Conservation (phyloP, 768 basidiomycete species). For the Gymnopilus dilepis region DNA sequence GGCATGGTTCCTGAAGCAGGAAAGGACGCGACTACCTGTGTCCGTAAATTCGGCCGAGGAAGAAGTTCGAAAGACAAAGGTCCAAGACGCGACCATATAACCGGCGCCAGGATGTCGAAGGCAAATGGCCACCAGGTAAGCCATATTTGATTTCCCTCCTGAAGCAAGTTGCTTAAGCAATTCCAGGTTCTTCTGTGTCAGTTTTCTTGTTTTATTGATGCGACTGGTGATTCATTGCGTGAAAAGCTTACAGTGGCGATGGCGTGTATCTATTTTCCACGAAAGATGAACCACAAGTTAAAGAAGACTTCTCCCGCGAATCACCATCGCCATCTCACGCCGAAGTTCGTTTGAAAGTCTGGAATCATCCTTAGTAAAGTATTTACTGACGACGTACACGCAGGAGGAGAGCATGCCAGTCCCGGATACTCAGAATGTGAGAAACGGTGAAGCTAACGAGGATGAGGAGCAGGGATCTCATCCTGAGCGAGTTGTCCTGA, state of each 20-base stretch:
- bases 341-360: neutral
- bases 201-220: constrained; percentile 29
- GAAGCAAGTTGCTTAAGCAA: neutral
- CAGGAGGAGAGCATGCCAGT: constrained; percentile 15
- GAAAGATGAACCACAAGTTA: constrained; percentile 55
- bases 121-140: constrained; percentile 78
- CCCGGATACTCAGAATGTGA: neutral
- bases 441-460: neutral
- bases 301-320: constrained; percentile 23
- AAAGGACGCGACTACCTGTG: constrained; percentile 72
- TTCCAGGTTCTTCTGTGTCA: constrained; percentile 68
- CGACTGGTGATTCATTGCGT: constrained; percentile 13
- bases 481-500: neutral
- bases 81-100: constrained; percentile 63
- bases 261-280: constrained; percentile 78
- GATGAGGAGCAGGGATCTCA: neutral
- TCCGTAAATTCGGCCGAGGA: constrained; percentile 74
- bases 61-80: constrained; percentile 32
- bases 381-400: neutral
- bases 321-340: constrained; percentile 37
- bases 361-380: no score
- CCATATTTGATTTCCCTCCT: constrained; percentile 2
- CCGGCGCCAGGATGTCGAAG: constrained; percentile 73
- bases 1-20: constrained; percentile 53
- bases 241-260: constrained; percentile 73